phyloP scores from a whole-genome alignment of 176 grass and related monocot genomes.

The Triticum monococcum region DNA sequence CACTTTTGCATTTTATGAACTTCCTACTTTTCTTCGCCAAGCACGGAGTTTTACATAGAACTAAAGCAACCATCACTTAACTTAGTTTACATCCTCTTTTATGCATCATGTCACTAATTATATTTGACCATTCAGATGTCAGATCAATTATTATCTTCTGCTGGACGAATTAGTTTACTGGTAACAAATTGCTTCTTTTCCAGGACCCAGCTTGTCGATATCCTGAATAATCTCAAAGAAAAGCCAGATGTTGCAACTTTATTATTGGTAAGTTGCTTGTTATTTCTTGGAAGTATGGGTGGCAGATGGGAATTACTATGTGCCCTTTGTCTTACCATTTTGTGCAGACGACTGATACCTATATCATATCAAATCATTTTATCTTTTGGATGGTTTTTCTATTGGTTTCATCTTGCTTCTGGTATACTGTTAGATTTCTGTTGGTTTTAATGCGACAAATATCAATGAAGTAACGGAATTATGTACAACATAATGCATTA shows the following conservation, averaged over 20 bases:
- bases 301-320: constrained; percentile 25
- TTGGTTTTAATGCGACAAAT: constrained; percentile 1
- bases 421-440: not conserved
- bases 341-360: constrained; percentile 11
- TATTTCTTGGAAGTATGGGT: constrained; percentile 24
- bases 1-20: constrained; percentile 19
- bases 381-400: not conserved
- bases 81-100: constrained; percentile 25
- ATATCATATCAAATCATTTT: not conserved
- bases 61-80: not conserved
- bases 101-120: constrained; percentile 6
- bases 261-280: constrained; percentile 66
- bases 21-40: not conserved
- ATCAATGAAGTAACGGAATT: not conserved
- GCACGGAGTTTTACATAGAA: constrained; percentile 7
- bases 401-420: not conserved
- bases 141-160: constrained; percentile 5
- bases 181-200: constrained; percentile 40
- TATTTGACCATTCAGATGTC: constrained; percentile 10
- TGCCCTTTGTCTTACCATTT: constrained; percentile 18
- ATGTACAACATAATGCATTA: not conserved
- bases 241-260: constrained; percentile 98
- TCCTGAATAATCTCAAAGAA: constrained; percentile 93
- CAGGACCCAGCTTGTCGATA: constrained; percentile 94
- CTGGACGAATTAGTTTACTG: not conserved